These are phyloP conservation scores for Moesziomyces parantarcticus DNA, from an alignment of 1,284 basidiomycete genomes.

Conservation along the genomic window DNA sequence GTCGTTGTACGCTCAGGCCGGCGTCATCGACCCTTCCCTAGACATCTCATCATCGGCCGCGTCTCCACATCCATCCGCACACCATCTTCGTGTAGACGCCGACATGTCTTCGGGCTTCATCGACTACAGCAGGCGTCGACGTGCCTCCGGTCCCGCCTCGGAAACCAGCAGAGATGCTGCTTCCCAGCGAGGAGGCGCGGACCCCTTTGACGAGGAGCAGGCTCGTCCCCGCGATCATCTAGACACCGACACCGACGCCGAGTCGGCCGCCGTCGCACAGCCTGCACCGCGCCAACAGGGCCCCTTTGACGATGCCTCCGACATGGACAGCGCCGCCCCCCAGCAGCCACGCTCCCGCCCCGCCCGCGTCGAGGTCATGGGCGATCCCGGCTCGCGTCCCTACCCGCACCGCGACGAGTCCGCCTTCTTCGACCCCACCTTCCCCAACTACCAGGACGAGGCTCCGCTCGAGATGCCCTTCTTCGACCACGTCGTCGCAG, in stretches of 20 bases:
- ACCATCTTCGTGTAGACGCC: not conserved
- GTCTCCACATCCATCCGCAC: not conserved
- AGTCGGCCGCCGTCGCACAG: not conserved
- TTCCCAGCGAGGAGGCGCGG: not conserved
- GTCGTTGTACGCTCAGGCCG: no score
- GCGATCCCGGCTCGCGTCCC: conserved; percentile 15
- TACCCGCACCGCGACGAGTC: conserved; percentile 29
- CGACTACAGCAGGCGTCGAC: conserved; percentile 51
- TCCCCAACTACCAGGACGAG: conserved; percentile 49
- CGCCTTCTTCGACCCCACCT: conserved; percentile 57
- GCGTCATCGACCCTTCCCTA: no score
- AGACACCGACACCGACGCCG: conserved; percentile 5
- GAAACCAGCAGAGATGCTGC: conserved; percentile 26
- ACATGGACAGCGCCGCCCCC: conserved; percentile 13
- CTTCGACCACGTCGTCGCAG: conserved; percentile 63
- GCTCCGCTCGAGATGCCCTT: conserved; percentile 61
- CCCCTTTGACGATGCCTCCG: conserved; percentile 20
- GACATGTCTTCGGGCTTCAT: conserved; percentile 43
- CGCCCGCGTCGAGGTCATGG: conserved; percentile 31
- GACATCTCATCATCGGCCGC: no score
- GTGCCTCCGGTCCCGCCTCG: conserved; percentile 21
- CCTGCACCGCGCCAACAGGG: not conserved
- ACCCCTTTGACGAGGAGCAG: conserved; percentile 23
- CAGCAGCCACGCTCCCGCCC: conserved; percentile 16
- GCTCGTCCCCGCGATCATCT: not conserved